Evolutionary conservation across 148 eudicot genomes (phyloP).

Genomic region (Chenopodium quinoa): DNA sequence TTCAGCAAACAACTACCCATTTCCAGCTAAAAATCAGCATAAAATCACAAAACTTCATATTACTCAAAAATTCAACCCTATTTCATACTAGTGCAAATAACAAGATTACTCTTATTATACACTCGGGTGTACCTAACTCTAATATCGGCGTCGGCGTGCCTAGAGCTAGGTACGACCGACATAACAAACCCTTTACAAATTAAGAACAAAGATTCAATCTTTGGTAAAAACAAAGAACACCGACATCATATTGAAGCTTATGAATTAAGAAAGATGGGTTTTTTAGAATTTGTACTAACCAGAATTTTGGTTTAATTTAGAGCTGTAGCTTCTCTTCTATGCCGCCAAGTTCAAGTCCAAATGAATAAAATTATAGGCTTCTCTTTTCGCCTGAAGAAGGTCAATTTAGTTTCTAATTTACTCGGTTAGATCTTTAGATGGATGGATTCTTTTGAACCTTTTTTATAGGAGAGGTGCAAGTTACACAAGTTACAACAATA

Average conservation of each 20-base stretch:
- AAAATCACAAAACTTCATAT: neutral
- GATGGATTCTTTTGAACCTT: neutral
- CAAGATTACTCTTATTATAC: too few relatives aligned
- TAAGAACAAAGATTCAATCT: neutral
- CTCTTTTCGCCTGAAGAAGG: conserved; percentile 5
- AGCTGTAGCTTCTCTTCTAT: neutral
- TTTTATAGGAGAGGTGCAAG: neutral
- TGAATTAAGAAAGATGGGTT: neutral
- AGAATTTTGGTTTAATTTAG: neutral
- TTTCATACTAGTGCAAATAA: neutral
- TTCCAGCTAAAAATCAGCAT: neutral
- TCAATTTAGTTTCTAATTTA: neutral
- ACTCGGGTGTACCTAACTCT: neutral
- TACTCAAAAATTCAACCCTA: neutral
- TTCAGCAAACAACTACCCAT: neutral
- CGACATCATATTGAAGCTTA: conserved; percentile 1
- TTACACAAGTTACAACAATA: neutral
- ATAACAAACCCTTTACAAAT: neutral
- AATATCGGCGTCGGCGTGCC: neutral
- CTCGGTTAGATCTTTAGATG: neutral
- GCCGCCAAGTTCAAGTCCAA: neutral
- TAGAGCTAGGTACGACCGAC: neutral
- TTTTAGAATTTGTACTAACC: conserved; percentile 4
- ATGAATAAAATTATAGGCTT: neutral
- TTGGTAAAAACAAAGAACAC: neutral